A percentile compares a stretch with the other conserved stretches of the same genome.
phyloP scores from a whole-genome alignment of 2,329 filamentous ascomycete genomes.

The Sclerotinia sclerotiorum region DNA sequence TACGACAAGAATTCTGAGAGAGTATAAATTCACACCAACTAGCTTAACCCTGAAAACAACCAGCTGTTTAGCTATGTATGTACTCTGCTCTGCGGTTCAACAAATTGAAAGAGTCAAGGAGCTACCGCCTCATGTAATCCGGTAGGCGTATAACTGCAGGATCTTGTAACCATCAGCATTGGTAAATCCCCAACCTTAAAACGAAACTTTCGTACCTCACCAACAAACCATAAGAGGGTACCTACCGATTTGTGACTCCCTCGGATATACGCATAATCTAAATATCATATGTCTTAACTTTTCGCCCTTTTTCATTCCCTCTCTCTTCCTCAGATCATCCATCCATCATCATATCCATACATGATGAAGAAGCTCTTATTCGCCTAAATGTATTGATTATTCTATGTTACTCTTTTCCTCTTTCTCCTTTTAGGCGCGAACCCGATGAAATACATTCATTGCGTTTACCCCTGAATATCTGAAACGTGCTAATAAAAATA shows the following conservation, averaged over 20 bases:
- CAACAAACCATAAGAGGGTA: background rate
- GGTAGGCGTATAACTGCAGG: background rate
- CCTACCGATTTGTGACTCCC: too few species aligned
- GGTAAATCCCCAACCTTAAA: background rate
- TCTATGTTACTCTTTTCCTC: background rate
- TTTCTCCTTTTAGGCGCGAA: background rate
- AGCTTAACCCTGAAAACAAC: background rate
- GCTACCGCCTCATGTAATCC: background rate
- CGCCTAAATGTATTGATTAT: background rate
- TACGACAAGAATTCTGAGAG: background rate
- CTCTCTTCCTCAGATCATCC: background rate
- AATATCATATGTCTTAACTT: background rate
- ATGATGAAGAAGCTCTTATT: background rate
- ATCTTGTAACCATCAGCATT: constrained; percentile 7
- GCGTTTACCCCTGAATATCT: background rate
- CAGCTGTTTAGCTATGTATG: background rate
- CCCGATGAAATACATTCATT: constrained; percentile 8
- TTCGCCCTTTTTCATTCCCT: background rate
- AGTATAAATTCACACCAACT: background rate
- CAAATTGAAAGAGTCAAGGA: background rate
- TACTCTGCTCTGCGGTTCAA: background rate
- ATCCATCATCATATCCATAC: background rate
- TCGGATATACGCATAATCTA: background rate
- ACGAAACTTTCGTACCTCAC: background rate
- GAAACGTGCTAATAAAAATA: constrained; percentile 9